Base-by-base conservation (phyloP, 345 rosid species). In the Citrus unshiu region DNA sequence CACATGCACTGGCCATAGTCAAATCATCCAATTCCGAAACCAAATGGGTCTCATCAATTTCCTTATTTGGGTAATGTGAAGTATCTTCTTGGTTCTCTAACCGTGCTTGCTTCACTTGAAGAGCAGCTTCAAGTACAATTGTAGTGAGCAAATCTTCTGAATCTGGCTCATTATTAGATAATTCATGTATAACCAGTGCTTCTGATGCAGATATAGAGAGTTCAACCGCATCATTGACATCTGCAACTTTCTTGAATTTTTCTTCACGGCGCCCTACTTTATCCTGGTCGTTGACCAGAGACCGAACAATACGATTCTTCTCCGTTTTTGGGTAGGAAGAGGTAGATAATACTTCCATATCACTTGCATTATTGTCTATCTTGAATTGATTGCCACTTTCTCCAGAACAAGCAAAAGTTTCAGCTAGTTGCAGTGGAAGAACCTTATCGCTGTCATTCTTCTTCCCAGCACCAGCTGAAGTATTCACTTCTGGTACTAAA, bases 141-240 rank as follows among this genome's bases (percentile, higher is more conserved):
- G 65, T 77, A 35, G 73, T 75, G 7, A 86, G 72, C 21, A 91
- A 78, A 68, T 66, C 68, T 79, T 80, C 80, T 37, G 85, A 77
- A 78, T 66, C 63, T 73, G 86, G 72, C 32, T 73, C 91, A 75
- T 72, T 68, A 67, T 77, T 83, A 77, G 85, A 83, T 59, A 89
- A 60, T 77, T 89, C 91, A 82, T 90, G 82, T 64, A 91, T 91
- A 73, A 80, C 88, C 67, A 91, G 65, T 40, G 92, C 91, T 85
- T 91, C 95, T 21, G 92, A 91, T 65, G 95, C 95, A 46, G 93
- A 90, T 79, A 91, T 81, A 24, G 90, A 90, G 56, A 88, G 85
- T 76, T 90, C 93, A 63, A 91, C 82, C 10, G 88, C 89, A 59
- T 81, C 85, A 83, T 71, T 61, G 30, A 84, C 54, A 76, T 90